Evolutionary conservation across 2,329 filamentous ascomycete species (phyloP), one percentile per base, ranked within the genome.

Genomic region (Alternaria panax): DNA sequence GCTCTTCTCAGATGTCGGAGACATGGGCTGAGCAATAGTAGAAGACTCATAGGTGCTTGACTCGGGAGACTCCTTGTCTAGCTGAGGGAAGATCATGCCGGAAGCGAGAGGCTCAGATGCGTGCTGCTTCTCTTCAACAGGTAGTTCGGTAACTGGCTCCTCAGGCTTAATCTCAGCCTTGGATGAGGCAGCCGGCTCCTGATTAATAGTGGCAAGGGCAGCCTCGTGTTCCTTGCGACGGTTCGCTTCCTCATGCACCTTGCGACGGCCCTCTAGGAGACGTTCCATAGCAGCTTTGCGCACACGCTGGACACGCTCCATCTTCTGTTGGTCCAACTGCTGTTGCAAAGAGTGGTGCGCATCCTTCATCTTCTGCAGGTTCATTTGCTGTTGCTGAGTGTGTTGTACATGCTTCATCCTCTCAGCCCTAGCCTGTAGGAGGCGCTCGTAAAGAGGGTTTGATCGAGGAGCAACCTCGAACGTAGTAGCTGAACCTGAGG

Each of bases 51-150:
- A 88, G n/a, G 91, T 86, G 80, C 92, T 96, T 20, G 90, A 85
- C 45, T 87, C 84, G 2, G 93, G 92, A 9, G 93, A 96, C 80
- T 98, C 95, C 81, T 96, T 97, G 70, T 97, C 93, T 38, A 98
- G 86, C 79, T 91, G 96, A 61, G 95, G 95, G 86, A 98, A 98
- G 75, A 98, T 93, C 93, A 98, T 97, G 71, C 89, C 88, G 79
- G 73, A 76, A 3, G 63, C 58, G 41, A 72, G 63, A 18, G 57
- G 57, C 36, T 68, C 62, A 41, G 67, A 53, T 40, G 66, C 58
- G 22, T 55, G 47, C 53, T 66, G 43, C 63, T 72, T 75, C 54
- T 79, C 75, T 62, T 81, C 76, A 1, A 72, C 72, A 6, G 73
- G 70, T 51, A 75, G 65, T 58, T 75, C 72, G 11, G 66, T 68